Evolutionary conservation across 495 filamentous ascomycete species (phyloP).

Genomic region (Aspergillus asperescens): DNA sequence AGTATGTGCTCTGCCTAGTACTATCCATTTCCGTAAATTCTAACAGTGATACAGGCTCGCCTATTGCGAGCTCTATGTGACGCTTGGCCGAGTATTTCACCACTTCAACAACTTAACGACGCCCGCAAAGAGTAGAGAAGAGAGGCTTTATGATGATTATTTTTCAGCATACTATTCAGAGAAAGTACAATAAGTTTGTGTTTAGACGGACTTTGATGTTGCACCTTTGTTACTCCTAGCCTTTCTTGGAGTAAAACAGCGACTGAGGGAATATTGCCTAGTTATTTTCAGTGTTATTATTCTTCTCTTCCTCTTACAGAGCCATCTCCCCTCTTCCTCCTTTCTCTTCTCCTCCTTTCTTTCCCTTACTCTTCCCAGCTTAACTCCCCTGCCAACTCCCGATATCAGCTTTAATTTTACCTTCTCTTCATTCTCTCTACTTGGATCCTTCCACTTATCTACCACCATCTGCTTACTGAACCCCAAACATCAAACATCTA

Average conservation of each 20-base stretch:
- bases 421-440: neutral
- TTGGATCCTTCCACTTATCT: neutral
- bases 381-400: neutral
- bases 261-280: too few relatives aligned
- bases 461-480: too few relatives aligned
- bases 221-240: neutral
- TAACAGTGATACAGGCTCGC: conserved; percentile 21
- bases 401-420: too few relatives aligned
- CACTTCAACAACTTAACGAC: conserved; percentile 26
- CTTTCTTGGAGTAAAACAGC: too few relatives aligned
- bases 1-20: conserved; percentile 17
- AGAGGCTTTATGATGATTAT: conserved; percentile 23
- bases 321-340: neutral
- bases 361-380: neutral
- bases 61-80: conserved; percentile 32
- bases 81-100: conserved; percentile 26
- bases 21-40: neutral
- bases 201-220: conserved; percentile 8
- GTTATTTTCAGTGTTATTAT: neutral
- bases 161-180: conserved; percentile 25
- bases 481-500: too few relatives aligned
- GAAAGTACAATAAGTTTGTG: conserved; percentile 22
- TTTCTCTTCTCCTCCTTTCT: neutral
- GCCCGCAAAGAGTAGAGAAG: conserved; percentile 13
- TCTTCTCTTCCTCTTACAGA: neutral